Evolutionary conservation across 1,284 basidiomycete genomes (phyloP).

Genomic region (Trametes polyzona): DNA sequence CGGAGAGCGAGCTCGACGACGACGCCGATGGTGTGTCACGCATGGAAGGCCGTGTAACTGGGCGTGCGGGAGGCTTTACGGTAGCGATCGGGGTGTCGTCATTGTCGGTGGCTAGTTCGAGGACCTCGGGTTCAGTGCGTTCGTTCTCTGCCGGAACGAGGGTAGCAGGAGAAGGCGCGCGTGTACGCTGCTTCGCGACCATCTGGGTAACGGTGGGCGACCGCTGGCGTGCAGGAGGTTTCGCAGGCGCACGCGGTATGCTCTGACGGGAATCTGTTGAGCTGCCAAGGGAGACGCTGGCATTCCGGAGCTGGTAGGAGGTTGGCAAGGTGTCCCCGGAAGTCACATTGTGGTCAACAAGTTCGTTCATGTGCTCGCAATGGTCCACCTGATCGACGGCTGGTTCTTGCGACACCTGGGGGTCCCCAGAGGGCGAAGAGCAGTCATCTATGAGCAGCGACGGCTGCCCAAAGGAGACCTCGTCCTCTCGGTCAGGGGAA

Average conservation of each 20-base stretch:
- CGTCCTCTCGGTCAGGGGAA: background rate
- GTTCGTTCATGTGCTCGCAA: no score
- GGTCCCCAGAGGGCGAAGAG: background rate
- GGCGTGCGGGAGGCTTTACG: constrained; percentile 4
- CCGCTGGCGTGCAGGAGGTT: background rate
- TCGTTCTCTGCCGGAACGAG: no score
- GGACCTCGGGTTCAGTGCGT: no score
- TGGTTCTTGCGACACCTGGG: background rate
- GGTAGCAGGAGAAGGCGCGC: no score
- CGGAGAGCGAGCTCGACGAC: background rate
- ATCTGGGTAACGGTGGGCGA: constrained; percentile 8
- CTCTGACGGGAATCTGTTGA: no score
- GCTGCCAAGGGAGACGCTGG: no score
- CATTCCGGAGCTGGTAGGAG: no score
- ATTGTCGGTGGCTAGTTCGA: background rate
- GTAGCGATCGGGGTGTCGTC: constrained; percentile 6
- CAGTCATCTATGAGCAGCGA: constrained; percentile 3
- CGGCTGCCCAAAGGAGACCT: constrained; percentile 14
- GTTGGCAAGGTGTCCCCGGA: no score
- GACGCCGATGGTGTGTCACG: background rate
- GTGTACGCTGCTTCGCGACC: background rate
- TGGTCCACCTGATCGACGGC: no score
- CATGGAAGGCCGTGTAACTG: constrained; percentile 1
- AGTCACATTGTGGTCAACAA: no score
- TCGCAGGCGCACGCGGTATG: background rate